These are phyloP conservation scores for Tulasnella calospora DNA, from an alignment of 768 basidiomycete species.

Conservation along the genomic window DNA sequence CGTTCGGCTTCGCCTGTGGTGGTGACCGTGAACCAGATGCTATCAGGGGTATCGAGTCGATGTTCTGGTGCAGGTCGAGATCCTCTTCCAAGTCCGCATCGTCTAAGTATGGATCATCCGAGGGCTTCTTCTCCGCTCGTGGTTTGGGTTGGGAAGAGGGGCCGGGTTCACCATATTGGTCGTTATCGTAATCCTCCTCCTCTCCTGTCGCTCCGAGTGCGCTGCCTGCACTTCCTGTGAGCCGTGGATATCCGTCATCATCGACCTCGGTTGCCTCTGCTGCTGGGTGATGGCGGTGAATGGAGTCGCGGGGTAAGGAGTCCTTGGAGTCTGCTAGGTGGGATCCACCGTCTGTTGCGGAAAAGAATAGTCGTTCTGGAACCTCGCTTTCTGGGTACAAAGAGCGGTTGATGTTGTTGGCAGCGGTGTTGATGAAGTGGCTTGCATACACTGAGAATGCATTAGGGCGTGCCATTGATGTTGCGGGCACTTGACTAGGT, in stretches of 20 bases:
- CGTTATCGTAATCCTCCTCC: constrained; percentile 65
- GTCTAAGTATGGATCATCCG: constrained; percentile 25
- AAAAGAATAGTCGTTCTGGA: constrained; percentile 69
- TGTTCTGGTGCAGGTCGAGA: constrained; percentile 13
- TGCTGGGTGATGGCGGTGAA: neutral
- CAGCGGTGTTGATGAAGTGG: constrained; percentile 64
- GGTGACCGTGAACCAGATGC: constrained; percentile 11
- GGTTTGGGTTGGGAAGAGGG: constrained; percentile 30
- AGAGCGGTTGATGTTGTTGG: constrained; percentile 47
- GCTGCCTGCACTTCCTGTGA: constrained; percentile 44
- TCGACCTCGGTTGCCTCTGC: constrained; percentile 27
- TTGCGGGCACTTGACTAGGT: neutral
- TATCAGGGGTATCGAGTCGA: constrained; percentile 25
- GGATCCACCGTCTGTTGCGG: constrained; percentile 67
- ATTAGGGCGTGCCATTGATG: constrained; percentile 21
- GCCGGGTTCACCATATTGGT: constrained; percentile 54
- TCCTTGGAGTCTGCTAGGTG: constrained; percentile 71
- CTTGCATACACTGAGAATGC: constrained; percentile 77
- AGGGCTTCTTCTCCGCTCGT: constrained; percentile 11
- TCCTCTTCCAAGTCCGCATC: constrained; percentile 26
- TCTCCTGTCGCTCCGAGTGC: constrained; percentile 36
- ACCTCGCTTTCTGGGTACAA: constrained; percentile 40
- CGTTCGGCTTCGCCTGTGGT: neutral
- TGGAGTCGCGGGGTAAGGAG: constrained; percentile 29
- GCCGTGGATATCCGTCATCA: constrained; percentile 48